Evolutionary conservation across 2,329 filamentous ascomycete genomes (phyloP).

Genomic region (Diaporthe citrichinensis): DNA sequence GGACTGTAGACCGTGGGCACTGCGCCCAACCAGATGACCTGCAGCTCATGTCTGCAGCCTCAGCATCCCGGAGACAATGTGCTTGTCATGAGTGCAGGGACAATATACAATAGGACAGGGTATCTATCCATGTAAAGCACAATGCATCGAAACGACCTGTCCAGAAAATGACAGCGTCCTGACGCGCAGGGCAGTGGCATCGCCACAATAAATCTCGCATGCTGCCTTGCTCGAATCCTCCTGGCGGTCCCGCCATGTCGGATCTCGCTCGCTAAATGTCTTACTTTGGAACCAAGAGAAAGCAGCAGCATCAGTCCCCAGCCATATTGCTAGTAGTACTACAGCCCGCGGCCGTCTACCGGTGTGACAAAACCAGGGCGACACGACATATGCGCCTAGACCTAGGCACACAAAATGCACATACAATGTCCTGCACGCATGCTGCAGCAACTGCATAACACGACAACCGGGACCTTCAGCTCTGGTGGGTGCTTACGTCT

Average conservation of each 20-base stretch:
- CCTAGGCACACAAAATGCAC: not conserved
- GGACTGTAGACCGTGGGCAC: not conserved
- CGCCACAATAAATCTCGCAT: conserved; percentile 32
- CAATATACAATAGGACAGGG: not conserved
- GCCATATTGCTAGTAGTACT: conserved; percentile 13
- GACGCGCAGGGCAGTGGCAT: conserved; percentile 11
- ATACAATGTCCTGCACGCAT: not conserved
- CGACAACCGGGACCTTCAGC: conserved; percentile 15
- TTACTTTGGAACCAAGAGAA: conserved; percentile 14
- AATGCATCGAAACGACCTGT: not conserved
- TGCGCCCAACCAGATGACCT: conserved; percentile 18
- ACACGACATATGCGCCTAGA: conserved; percentile 30
- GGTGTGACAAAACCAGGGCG: conserved; percentile 30
- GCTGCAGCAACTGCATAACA: conserved; percentile 17
- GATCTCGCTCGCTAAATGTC: conserved; percentile 28
- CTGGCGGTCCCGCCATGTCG: conserved; percentile 28
- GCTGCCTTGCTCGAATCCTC: conserved; percentile 23
- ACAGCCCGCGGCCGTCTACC: conserved; percentile 17
- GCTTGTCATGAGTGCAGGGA: not conserved
- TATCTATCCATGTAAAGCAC: conserved; percentile 3
- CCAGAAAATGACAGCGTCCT: conserved; percentile 24
- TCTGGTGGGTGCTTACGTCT: conserved; percentile 15
- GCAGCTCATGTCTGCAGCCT: conserved; percentile 9
- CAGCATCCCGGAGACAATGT: not conserved
- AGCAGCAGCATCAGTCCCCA: conserved; percentile 7